Conservation (phyloP, 352 stramenopile species). For the Globisporangium sylvaticum region DNA sequence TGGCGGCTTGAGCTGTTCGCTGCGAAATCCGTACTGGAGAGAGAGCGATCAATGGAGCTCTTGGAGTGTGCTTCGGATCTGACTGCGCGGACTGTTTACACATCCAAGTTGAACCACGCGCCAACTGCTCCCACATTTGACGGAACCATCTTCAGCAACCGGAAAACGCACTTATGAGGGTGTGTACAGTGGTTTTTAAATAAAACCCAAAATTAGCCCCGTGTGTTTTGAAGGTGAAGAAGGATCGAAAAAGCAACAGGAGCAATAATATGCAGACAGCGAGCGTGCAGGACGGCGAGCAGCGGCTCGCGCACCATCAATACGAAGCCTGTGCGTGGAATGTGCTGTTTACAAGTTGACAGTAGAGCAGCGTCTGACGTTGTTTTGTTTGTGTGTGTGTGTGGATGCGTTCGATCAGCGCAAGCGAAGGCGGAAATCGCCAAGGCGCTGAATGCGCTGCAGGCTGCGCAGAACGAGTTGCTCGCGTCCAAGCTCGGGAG, state of each 20-base stretch:
- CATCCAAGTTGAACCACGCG: conserved; percentile 9
- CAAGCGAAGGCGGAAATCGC: conserved; percentile 27
- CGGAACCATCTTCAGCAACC: background rate
- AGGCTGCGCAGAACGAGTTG: conserved; percentile 32
- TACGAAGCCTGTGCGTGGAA: conserved; percentile 18
- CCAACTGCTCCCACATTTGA: background rate
- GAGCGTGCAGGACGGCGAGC: conserved; percentile 27
- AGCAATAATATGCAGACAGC: conserved; percentile 3
- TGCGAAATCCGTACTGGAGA: conserved; percentile 9
- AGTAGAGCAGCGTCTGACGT: background rate
- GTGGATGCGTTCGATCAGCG: conserved; percentile 3
- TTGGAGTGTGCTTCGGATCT: background rate
- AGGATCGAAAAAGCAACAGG: background rate
- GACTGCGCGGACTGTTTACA: background rate
- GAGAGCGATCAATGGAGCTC: background rate
- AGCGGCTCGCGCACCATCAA: conserved; percentile 28
- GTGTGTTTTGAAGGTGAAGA: too few relatives aligned
- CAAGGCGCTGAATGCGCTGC: conserved; percentile 35
- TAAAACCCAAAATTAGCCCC: too few relatives aligned
- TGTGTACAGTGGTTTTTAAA: background rate
- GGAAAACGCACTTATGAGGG: background rate
- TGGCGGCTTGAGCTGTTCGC: background rate
- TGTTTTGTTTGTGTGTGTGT: background rate
- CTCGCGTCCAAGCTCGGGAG: conserved; percentile 45
- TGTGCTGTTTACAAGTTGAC: background rate